phyloP scores from a whole-genome alignment of 106 monocot genomes.

The Ottelia alismoides region DNA sequence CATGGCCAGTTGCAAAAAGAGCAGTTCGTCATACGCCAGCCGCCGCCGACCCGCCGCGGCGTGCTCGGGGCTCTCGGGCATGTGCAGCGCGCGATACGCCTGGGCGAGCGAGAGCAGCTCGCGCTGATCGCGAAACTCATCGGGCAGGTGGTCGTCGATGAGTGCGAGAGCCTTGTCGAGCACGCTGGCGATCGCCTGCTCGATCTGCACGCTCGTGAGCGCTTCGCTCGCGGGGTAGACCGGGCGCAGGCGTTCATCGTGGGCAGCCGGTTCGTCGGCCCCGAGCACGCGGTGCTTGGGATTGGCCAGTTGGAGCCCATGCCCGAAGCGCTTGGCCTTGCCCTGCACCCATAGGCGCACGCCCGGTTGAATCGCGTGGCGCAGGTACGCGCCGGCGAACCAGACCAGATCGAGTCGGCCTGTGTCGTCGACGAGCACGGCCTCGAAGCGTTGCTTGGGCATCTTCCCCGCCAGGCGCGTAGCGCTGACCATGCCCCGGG shows the following conservation, averaged over 20 bases:
- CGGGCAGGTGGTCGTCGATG: background rate
- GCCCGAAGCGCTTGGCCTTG: background rate
- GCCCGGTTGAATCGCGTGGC: background rate
- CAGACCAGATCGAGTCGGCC: background rate
- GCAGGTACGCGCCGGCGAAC: background rate
- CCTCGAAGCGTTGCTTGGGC: no score
- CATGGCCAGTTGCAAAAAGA: background rate
- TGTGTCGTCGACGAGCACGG: background rate
- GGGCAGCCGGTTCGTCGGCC: background rate
- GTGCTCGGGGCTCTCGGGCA: background rate
- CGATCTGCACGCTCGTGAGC: background rate
- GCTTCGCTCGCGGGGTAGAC: background rate
- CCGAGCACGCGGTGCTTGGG: background rate
- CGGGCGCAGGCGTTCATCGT: background rate
- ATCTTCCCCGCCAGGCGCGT: no score
- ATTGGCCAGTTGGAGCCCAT: background rate
- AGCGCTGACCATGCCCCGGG: background rate
- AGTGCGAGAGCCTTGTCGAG: background rate
- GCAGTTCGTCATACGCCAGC: background rate
- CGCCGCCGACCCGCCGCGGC: no score
- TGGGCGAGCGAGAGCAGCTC: background rate
- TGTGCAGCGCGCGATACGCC: background rate
- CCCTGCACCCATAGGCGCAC: no score
- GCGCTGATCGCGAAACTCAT: background rate
- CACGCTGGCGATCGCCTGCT: background rate